phyloP scores from a whole-genome alignment of 805 yeast species.

The Jamesozyma gamospora region DNA sequence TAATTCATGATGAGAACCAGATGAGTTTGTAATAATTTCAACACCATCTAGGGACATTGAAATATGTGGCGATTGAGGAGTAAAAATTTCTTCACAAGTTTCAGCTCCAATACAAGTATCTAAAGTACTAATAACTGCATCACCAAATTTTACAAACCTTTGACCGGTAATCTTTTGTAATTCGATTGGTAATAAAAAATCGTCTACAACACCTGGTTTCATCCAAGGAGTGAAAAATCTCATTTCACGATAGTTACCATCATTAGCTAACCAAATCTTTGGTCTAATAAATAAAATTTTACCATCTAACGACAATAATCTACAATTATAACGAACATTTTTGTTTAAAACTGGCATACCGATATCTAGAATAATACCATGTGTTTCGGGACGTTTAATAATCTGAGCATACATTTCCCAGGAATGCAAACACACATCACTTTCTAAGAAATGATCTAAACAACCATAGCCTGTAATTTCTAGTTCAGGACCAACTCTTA shows the following conservation, averaged over 20 bases:
- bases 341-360: slow-evolving; percentile 93
- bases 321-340: slow-evolving; percentile 82
- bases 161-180: slow-evolving; percentile 63
- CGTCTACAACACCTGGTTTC: slow-evolving; percentile 66
- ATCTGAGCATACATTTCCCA: slow-evolving; percentile 92
- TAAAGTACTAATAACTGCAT: slow-evolving; percentile 71
- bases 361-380: slow-evolving; percentile 73
- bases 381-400: slow-evolving; percentile 53
- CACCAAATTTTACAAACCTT: slow-evolving; percentile 69
- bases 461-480: slow-evolving; percentile 94
- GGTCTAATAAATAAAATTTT: slow-evolving; percentile 81
- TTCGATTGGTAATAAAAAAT: slow-evolving; percentile 57
- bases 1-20: slow-evolving; percentile 96
- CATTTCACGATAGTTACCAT: slow-evolving; percentile 97
- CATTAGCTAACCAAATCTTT: slow-evolving; percentile 86
- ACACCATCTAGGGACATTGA: slow-evolving; percentile 90
- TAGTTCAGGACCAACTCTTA: slow-evolving; percentile 94
- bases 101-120: slow-evolving; percentile 95
- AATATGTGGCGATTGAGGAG: slow-evolving; percentile 93
- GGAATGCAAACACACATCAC: slow-evolving; percentile 77
- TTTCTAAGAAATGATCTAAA: slow-evolving; percentile 86
- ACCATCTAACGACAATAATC: slow-evolving; percentile 73
- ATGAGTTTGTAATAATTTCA: slow-evolving; percentile 91
- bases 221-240: slow-evolving; percentile 94
- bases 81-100: slow-evolving; percentile 95